These are phyloP conservation scores for Kluyveromyces wickerhamii DNA, from an alignment of 805 yeast genomes.

Conservation along the genomic window DNA sequence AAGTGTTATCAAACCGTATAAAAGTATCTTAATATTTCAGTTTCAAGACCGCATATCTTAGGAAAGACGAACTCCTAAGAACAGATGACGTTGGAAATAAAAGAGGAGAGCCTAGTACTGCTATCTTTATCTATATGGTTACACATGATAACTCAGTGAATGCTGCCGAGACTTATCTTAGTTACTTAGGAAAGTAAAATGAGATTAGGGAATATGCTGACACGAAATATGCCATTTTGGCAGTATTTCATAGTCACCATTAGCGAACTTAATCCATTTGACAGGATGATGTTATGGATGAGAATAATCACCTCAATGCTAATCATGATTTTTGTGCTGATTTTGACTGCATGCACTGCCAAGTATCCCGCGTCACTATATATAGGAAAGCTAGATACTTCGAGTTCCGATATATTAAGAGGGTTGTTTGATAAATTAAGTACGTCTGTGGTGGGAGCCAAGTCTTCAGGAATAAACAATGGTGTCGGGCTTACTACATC, in stretches of 20 bases:
- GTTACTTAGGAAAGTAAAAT: too few species aligned
- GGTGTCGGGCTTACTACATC: constrained; percentile 28
- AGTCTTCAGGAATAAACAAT: constrained; percentile 20
- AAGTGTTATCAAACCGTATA: too few species aligned
- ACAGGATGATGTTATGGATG: constrained; percentile 15
- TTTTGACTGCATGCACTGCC: constrained; percentile 17
- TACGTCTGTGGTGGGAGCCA: constrained; percentile 18
- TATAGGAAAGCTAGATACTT: constrained; percentile 20
- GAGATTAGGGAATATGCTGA: constrained; percentile 1
- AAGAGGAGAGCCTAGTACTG: too few species aligned
- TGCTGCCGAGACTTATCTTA: too few species aligned
- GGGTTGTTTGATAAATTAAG: constrained; percentile 22
- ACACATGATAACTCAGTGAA: too few species aligned
- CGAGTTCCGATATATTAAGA: constrained; percentile 16
- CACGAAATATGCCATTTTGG: not conserved
- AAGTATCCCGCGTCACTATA: constrained; percentile 15
- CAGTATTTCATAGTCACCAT: not conserved
- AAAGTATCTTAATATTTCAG: too few species aligned
- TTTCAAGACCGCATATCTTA: too few species aligned
- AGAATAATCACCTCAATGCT: constrained; percentile 17
- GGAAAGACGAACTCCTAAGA: too few species aligned
- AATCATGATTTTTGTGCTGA: constrained; percentile 15
- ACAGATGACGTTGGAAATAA: too few species aligned
- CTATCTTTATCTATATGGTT: too few species aligned
- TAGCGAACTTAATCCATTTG: constrained; percentile 20